Conservation (phyloP, 164 flowering plant species). For the Annona squamosa region DNA sequence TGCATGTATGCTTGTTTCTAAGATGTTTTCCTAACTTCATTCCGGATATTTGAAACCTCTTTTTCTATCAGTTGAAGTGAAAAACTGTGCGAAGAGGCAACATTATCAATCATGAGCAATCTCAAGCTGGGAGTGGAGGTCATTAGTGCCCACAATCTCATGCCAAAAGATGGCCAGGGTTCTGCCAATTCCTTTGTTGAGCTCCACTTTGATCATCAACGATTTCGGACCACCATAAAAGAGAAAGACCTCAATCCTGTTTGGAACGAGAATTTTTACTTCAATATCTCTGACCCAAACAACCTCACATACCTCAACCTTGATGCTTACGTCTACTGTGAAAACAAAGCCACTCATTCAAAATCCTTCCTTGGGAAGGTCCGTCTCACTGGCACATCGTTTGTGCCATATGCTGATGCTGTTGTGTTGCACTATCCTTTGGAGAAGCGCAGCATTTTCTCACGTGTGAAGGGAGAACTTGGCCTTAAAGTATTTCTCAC, state of each 20-base stretch:
- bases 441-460: slow-evolving; percentile 69
- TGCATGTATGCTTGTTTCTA: not conserved
- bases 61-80: slow-evolving; percentile 2
- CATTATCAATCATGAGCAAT: slow-evolving; percentile 37
- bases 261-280: slow-evolving; percentile 86
- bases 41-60: slow-evolving; percentile 5
- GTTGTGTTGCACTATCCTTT: slow-evolving; percentile 76
- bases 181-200: slow-evolving; percentile 74
- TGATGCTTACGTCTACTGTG: slow-evolving; percentile 58
- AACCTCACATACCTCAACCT: slow-evolving; percentile 52
- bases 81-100: not conserved
- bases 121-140: slow-evolving; percentile 86
- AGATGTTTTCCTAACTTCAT: not conserved
- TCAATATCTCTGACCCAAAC: slow-evolving; percentile 72
- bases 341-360: slow-evolving; percentile 34
- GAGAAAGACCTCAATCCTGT: slow-evolving; percentile 87
- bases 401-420: slow-evolving; percentile 74
- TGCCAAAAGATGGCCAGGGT: slow-evolving; percentile 87
- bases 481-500: slow-evolving; percentile 72
- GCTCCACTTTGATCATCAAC: slow-evolving; percentile 74
- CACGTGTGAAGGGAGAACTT: slow-evolving; percentile 78
- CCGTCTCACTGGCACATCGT: slow-evolving; percentile 60
- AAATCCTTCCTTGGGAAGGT: slow-evolving; percentile 77
- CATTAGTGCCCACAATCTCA: slow-evolving; percentile 70
- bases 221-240: slow-evolving; percentile 64